These are phyloP conservation scores for Crithidia thermophila DNA, from an alignment of 208 protist genomes.

Conservation along the genomic window DNA sequence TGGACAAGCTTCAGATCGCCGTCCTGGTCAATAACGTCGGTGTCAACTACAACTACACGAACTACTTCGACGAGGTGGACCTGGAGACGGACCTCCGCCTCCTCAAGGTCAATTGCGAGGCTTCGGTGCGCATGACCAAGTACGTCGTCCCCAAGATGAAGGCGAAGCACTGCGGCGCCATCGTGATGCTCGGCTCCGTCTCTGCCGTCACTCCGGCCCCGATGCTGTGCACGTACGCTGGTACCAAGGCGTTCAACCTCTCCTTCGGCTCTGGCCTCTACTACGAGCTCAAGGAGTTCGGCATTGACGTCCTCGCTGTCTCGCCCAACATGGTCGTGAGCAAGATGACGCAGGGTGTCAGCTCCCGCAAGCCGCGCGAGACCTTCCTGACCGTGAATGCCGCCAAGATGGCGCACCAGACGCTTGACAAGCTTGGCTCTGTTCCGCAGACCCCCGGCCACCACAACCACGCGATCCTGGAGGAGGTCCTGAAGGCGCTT, in stretches of 20 bases:
- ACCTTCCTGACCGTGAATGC: slow-evolving; percentile 76
- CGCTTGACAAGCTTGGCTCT: slow-evolving; percentile 68
- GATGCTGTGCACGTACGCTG: slow-evolving; percentile 85
- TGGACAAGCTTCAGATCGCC: slow-evolving; percentile 58
- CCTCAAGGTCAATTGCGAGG: slow-evolving; percentile 90
- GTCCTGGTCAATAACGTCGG: slow-evolving; percentile 95
- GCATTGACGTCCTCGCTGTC: slow-evolving; percentile 70
- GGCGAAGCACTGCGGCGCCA: slow-evolving; percentile 61
- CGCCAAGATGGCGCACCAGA: slow-evolving; percentile 66
- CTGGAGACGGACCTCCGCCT: slow-evolving; percentile 66
- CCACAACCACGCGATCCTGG: slow-evolving; percentile 66
- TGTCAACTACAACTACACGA: slow-evolving; percentile 92
- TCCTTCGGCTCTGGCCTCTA: slow-evolving; percentile 62
- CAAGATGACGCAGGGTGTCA: slow-evolving; percentile 79
- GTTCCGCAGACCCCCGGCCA: slow-evolving; percentile 51
- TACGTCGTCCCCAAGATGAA: slow-evolving; percentile 80
- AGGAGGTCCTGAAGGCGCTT: slow-evolving; percentile 31
- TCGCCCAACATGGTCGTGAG: slow-evolving; percentile 85
- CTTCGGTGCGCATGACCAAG: slow-evolving; percentile 86
- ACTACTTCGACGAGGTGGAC: slow-evolving; percentile 88
- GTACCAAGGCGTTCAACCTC: slow-evolving; percentile 87
- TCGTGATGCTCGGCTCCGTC: slow-evolving; percentile 79
- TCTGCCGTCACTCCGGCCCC: slow-evolving; percentile 72
- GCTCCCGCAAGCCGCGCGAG: slow-evolving; percentile 61
- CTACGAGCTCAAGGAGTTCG: slow-evolving; percentile 67